These are phyloP conservation scores for Withania somnifera DNA, from an alignment of 305 asterid species.

Conservation along the genomic window DNA sequence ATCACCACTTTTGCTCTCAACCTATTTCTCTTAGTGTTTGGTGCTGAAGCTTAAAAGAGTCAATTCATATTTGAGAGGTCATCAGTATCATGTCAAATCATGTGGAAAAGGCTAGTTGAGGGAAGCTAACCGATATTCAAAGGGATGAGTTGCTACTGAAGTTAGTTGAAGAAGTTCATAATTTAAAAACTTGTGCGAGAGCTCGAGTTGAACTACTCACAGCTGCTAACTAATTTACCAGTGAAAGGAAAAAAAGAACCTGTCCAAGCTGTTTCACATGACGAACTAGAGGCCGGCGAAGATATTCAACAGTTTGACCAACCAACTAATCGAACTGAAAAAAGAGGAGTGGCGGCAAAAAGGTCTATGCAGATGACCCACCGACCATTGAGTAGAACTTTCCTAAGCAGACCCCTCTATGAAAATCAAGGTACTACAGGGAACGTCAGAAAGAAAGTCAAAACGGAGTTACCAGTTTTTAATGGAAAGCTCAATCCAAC, in stretches of 20 bases:
- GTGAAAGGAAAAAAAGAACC: background rate
- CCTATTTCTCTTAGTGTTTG: background rate
- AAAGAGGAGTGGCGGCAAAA: background rate
- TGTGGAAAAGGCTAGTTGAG: background rate
- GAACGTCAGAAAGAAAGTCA: background rate
- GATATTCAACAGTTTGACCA: background rate
- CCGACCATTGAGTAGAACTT: background rate
- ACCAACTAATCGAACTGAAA: background rate
- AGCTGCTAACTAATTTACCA: background rate
- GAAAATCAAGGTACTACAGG: background rate
- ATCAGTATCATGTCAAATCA: background rate
- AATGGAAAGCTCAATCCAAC: conserved; percentile 5
- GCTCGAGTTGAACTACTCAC: background rate
- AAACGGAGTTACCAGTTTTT: background rate
- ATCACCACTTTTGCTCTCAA: background rate
- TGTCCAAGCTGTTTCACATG: background rate
- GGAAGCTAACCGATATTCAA: background rate
- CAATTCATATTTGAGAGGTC: background rate
- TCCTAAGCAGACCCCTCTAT: background rate
- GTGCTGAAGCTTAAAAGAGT: background rate
- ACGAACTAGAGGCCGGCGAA: background rate
- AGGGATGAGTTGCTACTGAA: conserved; percentile 5
- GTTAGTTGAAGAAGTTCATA: background rate
- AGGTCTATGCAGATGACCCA: background rate
- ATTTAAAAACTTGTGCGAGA: background rate